Evolutionary conservation across 1,284 basidiomycete genomes (phyloP).

Genomic region (Leccinum fuscescens): DNA sequence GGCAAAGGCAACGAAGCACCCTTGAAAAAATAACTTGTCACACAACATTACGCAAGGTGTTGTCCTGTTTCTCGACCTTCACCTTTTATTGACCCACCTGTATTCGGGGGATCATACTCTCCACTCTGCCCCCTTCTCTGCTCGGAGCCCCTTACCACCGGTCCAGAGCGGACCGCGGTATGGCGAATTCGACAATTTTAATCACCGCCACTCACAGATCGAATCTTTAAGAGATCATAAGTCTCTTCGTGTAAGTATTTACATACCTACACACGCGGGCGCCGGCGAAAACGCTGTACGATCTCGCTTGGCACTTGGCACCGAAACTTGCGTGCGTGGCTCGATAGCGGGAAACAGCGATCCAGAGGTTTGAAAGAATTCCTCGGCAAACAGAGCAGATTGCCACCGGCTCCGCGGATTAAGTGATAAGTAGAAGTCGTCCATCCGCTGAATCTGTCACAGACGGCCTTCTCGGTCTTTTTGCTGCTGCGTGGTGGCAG

Average conservation of each 20-base stretch:
- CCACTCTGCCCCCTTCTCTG: not conserved
- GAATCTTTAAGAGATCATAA: not conserved
- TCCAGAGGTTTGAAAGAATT: not conserved
- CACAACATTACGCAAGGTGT: not conserved
- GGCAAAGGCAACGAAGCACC: not conserved
- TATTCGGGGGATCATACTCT: not conserved
- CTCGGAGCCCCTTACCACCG: not conserved
- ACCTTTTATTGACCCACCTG: not conserved
- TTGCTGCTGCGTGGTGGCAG: not conserved
- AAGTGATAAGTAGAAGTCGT: not conserved
- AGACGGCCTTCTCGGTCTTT: slow-evolving; percentile 1
- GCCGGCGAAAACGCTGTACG: not conserved
- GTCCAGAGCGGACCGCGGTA: not conserved
- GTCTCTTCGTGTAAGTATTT: not conserved
- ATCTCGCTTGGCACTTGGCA: not conserved
- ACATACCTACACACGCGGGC: not conserved
- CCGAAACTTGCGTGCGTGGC: not conserved
- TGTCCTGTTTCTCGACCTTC: not conserved
- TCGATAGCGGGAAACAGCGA: slow-evolving; percentile 1
- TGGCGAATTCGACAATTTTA: slow-evolving; percentile 6
- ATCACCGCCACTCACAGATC: slow-evolving; percentile 13
- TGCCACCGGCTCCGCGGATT: not conserved
- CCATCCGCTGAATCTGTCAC: not conserved
- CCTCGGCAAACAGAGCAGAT: not conserved
- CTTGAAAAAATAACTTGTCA: not conserved